Conservation (phyloP, 2,329 filamentous ascomycete genomes). For the Colletotrichum eremochloae region DNA sequence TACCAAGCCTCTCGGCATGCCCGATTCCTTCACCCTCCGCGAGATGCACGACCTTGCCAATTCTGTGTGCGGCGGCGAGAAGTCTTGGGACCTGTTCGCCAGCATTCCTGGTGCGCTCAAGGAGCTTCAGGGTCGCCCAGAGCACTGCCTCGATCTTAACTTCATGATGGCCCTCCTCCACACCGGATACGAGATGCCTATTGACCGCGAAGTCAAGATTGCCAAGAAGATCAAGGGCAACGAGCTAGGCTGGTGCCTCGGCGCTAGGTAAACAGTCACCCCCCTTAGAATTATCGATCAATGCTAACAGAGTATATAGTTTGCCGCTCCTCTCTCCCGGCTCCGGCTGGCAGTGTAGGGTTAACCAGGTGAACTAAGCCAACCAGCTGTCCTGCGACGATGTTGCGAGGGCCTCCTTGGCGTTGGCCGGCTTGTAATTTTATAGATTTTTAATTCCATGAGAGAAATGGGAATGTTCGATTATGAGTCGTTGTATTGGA, state of each 20-base stretch:
- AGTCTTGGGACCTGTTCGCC: conserved; percentile 84
- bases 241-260: conserved; percentile 97
- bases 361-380: conserved; percentile 77
- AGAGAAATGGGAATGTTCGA: conserved; percentile 41
- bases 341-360: conserved; percentile 91
- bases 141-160: conserved; percentile 94
- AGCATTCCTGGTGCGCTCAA: conserved; percentile 81
- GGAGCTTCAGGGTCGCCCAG: conserved; percentile 85
- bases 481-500: conserved; percentile 32
- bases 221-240: conserved; percentile 99
- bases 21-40: conserved; percentile 92
- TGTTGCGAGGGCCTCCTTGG: conserved; percentile 24
- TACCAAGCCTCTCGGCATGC: conserved; percentile 94
- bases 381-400: conserved; percentile 25
- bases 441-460: conserved; percentile 45
- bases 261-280: conserved; percentile 81
- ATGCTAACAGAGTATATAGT: conserved; percentile 66
- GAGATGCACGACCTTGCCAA: conserved; percentile 89
- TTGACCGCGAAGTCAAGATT: conserved; percentile 95
- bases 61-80: conserved; percentile 85
- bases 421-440: conserved; percentile 35
- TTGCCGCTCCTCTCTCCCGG: conserved; percentile 84
- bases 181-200: conserved; percentile 97
- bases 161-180: conserved; percentile 96
- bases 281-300: conserved; percentile 8